Base-by-base conservation (phyloP, 192 early-diverging fungal species). In the Entophlyctis helioformis region DNA sequence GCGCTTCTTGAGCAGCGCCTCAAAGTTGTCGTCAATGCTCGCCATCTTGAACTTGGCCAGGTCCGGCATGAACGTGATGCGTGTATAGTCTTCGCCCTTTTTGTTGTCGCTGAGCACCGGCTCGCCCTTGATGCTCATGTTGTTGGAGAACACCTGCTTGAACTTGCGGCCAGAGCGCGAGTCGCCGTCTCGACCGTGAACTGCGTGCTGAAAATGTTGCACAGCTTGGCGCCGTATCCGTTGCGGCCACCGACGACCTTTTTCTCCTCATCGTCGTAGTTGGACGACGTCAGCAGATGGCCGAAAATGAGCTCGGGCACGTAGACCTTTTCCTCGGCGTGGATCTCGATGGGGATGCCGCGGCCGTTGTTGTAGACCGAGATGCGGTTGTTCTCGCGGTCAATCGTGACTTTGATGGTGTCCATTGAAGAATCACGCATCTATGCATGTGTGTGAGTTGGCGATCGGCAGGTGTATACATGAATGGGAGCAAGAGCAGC, bases 231-330 rank as follows among this genome's bases (percentile, higher is more conserved):
- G 28, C 76, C 71, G 43, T 67, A 71, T 20, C 95, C 95, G 64
- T 98, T 98, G 35, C 95, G 66, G 9, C 95, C 95, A 59, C 95
- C 92, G 16, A 89, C 90, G 26, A 87, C 76, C 62, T 96, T 96
- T 53, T 96, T 83, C 57, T 96, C 81, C 11, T 77, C 63, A 62
- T 98, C 95, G 59, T 98, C 80, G 59, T 96, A 98, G 69, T 98
- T 96, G 39, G 87, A 91, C 5, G 90, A 93, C 1, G 95, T 98
- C 23, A 98, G 68, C 23, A 98, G 65, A 49, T 96, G 91, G 0
- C 92, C 92, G 64, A 98, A 96, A 45, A 98, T 95, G 32, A 98
- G 75, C 47, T 98, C 92, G 0, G 95, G 95, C 3, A 98, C 90
- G 39, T 93, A 96, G 24, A 89, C 72, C 13, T 76, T 57, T 60